Evolutionary conservation across 257 asterid genomes (phyloP), one percentile per base, ranked within the genome.

Genomic region (Gynochthodes officinalis): DNA sequence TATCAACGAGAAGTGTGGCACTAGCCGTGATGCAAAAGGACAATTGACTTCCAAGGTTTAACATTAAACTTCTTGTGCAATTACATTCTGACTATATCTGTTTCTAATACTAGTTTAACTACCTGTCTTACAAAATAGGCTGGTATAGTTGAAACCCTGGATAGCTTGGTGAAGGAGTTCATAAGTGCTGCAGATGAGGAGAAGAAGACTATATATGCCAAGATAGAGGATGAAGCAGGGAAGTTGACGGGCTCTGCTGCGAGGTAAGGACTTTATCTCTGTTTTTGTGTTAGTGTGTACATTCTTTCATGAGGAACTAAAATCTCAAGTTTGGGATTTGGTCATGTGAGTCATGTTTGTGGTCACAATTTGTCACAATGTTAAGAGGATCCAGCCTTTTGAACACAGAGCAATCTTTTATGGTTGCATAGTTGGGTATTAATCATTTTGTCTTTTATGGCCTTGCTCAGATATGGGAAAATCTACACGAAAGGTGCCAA

Each of bases 21-120:
- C 97, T 73, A 88, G 86, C 82, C 96, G 97, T 65, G 97, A 91
- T 81, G 77, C 89, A 27, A 84, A 89, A 18, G 98, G 99, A 67
- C 97, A 90, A 67, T 76, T 83, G 69, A 88, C 92, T 55, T 82
- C 91, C 73, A 72, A 85, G 96, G 99, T 91, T 35, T 75, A 72
- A 86, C 78, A 25, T 54, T 73, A 60, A 67, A 42, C 59, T 81
- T 67, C 50, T n/a, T 61, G 43, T 7, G 40, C 69, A 55, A 12
- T 65, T 30, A 14, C 74, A 39, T 64, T 52, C 11, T 46, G 58
- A 19, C 69, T 33, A 19, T 64, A 13, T 14, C 10, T 55, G 21
- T 16, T 48, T 62, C 70, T 19, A 55, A 74, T 11, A 30, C 25
- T 50, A 70, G 48, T 32, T 50, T 70, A 40, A 44, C 40, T 44